Evolutionary conservation across 106 monocot genomes (phyloP).

Genomic region (Allium sativum): DNA sequence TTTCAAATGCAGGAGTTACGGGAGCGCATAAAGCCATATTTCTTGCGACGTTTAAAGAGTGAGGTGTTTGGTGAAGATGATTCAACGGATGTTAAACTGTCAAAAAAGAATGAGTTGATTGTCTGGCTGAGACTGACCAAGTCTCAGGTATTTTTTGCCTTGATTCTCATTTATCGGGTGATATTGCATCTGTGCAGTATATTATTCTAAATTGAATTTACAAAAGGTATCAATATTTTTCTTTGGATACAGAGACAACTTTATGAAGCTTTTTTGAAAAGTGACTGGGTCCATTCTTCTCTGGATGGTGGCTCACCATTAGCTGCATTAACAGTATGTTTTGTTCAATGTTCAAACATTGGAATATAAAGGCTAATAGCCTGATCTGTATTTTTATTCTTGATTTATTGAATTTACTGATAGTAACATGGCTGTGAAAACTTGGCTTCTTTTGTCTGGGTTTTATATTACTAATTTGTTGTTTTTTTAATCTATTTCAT

Average conservation of each 20-base stretch:
- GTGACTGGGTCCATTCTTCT: conserved; percentile 67
- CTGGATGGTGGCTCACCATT: conserved; percentile 65
- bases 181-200: neutral
- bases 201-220: neutral
- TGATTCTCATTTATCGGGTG: neutral
- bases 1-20: conserved; percentile 52
- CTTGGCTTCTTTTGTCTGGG: neutral
- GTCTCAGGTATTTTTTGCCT: conserved; percentile 45
- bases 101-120: conserved; percentile 86
- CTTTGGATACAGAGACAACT: conserved; percentile 65
- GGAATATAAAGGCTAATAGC: no score
- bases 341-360: no score
- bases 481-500: neutral
- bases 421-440: neutral
- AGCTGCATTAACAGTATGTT: conserved; percentile 79
- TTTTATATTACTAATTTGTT: neutral
- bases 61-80: conserved; percentile 66
- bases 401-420: neutral
- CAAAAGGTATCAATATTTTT: neutral
- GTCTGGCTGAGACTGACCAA: conserved; percentile 76
- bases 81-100: conserved; percentile 27
- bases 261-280: conserved; percentile 96
- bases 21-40: conserved; percentile 86
- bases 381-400: neutral
- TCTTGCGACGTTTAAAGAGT: conserved; percentile 82